Evolutionary conservation across 2,329 filamentous ascomycete genomes (phyloP), one percentile per base, ranked within the genome.

Genomic region (Hyphodiscus sp.): DNA sequence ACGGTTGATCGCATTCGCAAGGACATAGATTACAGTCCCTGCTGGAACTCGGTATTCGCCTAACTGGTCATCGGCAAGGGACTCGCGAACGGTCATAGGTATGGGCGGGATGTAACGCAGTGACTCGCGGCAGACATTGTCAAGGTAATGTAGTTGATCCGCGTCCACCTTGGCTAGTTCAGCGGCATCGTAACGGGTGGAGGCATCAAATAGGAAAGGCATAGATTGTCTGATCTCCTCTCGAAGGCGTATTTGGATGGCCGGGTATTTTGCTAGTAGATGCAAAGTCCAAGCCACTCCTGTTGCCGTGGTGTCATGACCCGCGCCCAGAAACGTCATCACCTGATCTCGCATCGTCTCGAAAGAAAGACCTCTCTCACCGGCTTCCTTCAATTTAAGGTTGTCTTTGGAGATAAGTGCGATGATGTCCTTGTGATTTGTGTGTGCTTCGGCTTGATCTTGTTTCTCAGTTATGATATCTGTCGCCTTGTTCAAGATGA

Each of bases 311-410:
- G 73, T 75, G 30, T 75, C 73, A 58, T 75, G 72, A 4, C 73
- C 69, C 0, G 89, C 89, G 1, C 85, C 86, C 6, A 94, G 79
- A 72, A 95, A 92, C 0, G 88, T 94, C 88, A 94, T 92, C 29
- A 95, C 23, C 23, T 26, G 23, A 26, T 26, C 23, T 26, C 23
- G 23, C 23, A 26, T 89, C 81, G 49, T 89, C 83, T 60, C 92
- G 86, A 38, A 74, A 78, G 71, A 94, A 91, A 20, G 76, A 79
- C 50, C 86, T 85, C 48, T 82, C 88, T 67, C 85, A 78, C 52
- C 75, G 11, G 89, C 89, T 0, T 91, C 86, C 59, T 72, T 69
- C 44, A 70, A 59, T 59, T 70, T 72, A 57, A 70, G 66, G 55
- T 73, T 73, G 49, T 72, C 71, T 20, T 68, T 69, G 15, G 71